Base-by-base conservation (phyloP, 2,329 filamentous ascomycete species). In the Penicillium sp. region DNA sequence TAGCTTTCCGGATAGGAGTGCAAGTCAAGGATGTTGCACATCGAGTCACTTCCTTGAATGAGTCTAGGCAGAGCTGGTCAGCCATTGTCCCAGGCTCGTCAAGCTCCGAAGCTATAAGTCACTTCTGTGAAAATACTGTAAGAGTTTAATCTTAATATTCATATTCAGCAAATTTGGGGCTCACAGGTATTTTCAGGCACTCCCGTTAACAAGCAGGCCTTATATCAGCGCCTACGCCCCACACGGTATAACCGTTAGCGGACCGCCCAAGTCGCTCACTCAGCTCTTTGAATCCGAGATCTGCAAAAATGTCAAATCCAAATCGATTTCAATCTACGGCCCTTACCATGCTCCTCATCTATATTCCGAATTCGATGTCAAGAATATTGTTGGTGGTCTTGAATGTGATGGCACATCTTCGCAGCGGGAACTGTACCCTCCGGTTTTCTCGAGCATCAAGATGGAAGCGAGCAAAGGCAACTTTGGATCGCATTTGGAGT, bases 141-240 rank as follows among this genome's bases (percentile, higher is more conserved):
- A 29, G 38, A n/a, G n/a, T n/a, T n/a, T n/a, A n/a, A n/a, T n/a
- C n/a, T n/a, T n/a, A n/a, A n/a, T n/a, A n/a, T n/a, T n/a, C n/a
- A n/a, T n/a, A n/a, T n/a, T n/a, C n/a, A n/a, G n/a, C n/a, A n/a
- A n/a, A n/a, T n/a, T n/a, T n/a, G n/a, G n/a, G n/a, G 2, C 22
- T 65, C 70, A 2, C 23, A 40, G n/a, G n/a, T n/a, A n/a, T n/a
- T n/a, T n/a, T n/a, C n/a, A n/a, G 38, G 18, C 8, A 28, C 16
- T 40, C 8, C 38, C 38, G 16, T 2, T 14, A 7, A 40, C 23
- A 26, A 40, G 38, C 38, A 40, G 13, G 24, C 38, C 38, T 3
- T 40, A 40, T 40, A 29, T 40, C 26, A 40, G 38, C 10, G 38
- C 38, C 6, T 40, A 40, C 11, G 38, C 38, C 2, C 38, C 38